A percentile compares a stretch with the other conserved stretches of the same genome.
Evolutionary conservation across 2,329 filamentous ascomycete genomes (phyloP).

Genomic region (Aspergillus sp.): DNA sequence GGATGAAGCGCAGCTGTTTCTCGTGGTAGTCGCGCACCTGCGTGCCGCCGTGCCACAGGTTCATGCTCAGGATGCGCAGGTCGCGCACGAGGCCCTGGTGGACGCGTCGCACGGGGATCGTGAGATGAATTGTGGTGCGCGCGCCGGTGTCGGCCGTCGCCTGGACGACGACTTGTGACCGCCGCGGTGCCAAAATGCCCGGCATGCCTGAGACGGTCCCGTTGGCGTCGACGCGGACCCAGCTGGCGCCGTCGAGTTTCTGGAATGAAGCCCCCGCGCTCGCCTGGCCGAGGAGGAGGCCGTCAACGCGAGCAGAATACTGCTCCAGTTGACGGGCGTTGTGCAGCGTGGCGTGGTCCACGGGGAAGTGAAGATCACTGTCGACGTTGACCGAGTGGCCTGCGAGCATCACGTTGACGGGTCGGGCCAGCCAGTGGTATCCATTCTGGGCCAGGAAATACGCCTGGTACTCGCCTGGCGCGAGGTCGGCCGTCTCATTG

Average conservation of each 20-base stretch:
- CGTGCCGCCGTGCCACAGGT: constrained; percentile 34
- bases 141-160: constrained; percentile 17
- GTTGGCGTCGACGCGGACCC: constrained; percentile 24
- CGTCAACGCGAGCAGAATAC: constrained; percentile 24
- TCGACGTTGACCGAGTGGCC: constrained; percentile 5
- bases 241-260: constrained; percentile 17
- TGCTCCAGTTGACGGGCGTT: constrained; percentile 28
- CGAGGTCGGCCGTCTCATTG: constrained; percentile 10
- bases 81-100: constrained; percentile 18
- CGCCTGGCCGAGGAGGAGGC: constrained; percentile 21
- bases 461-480: constrained; percentile 24
- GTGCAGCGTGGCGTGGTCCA: constrained; percentile 16
- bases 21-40: constrained; percentile 27
- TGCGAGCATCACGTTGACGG: constrained; percentile 20
- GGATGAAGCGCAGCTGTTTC: constrained; percentile 26
- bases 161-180: constrained; percentile 16
- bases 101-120: constrained; percentile 22
- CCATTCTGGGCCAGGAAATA: constrained; percentile 29
- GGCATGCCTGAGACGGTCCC: constrained; percentile 33
- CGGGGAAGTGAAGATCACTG: not conserved
- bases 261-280: constrained; percentile 18
- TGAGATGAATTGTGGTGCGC: constrained; percentile 19
- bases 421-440: constrained; percentile 29
- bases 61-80: constrained; percentile 30
- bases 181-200: constrained; percentile 2